Percentiles rank a stretch among this genome's conserved stretches.
These are phyloP conservation scores for Echeveria elegans DNA, from an alignment of 164 flowering plant species.

Conservation along the genomic window DNA sequence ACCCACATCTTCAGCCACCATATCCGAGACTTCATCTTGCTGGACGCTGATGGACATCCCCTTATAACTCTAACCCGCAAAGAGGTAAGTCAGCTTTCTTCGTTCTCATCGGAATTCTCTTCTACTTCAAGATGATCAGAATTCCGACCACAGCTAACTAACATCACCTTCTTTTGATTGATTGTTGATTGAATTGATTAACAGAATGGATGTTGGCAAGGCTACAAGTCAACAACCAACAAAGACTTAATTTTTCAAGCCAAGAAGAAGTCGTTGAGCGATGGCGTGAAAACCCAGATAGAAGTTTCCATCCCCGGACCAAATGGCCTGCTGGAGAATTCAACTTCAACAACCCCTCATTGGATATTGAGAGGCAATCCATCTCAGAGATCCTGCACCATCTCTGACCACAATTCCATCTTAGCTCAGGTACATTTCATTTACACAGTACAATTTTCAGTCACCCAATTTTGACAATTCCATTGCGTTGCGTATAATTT, in stretches of 20 bases:
- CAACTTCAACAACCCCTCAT: constrained; percentile 11
- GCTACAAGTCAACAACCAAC: constrained; percentile 27
- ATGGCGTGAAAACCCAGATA: constrained; percentile 32
- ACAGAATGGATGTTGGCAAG: constrained; percentile 49
- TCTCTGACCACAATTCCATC: constrained; percentile 45
- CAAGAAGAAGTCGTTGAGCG: constrained; percentile 20
- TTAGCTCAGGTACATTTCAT: constrained; percentile 54
- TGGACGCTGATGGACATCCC: neutral
- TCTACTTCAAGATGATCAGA: neutral
- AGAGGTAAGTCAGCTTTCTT: neutral
- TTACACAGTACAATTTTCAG: neutral
- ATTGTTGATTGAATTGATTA: neutral
- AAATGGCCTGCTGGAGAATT: constrained; percentile 9
- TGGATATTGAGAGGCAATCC: constrained; percentile 47
- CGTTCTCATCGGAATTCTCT: neutral
- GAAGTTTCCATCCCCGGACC: constrained; percentile 31
- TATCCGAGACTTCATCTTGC: neutral
- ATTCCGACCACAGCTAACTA: neutral
- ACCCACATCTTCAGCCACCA: neutral
- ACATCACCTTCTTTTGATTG: constrained; percentile 2
- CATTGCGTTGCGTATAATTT: neutral
- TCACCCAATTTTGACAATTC: no score
- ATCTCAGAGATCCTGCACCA: constrained; percentile 60
- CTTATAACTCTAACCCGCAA: neutral
- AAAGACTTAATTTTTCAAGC: constrained; percentile 37